Evolutionary conservation across 1,284 basidiomycete genomes (phyloP).

Genomic region (Acaromyces ingoldii): DNA sequence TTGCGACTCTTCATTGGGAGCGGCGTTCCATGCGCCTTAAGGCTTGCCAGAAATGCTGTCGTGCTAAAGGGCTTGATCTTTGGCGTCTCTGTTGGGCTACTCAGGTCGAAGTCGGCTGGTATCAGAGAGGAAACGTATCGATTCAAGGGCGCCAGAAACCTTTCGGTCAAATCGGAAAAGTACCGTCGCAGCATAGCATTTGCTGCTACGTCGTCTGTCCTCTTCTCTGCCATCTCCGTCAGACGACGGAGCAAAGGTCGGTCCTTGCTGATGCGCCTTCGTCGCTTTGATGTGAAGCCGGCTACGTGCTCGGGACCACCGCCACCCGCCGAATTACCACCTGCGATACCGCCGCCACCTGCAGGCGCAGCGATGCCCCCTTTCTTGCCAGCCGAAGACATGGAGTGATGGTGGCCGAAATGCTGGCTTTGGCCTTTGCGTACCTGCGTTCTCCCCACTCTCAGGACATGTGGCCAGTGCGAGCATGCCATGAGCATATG

Average conservation of each 20-base stretch:
- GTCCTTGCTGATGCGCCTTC: constrained; percentile 81
- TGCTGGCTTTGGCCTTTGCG: too few relatives aligned
- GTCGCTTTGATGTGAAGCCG: constrained; percentile 64
- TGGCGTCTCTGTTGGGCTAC: constrained; percentile 29
- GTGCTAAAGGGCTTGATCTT: constrained; percentile 66
- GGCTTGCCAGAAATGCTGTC: constrained; percentile 70
- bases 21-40: constrained; percentile 66
- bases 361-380: too few relatives aligned
- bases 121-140: constrained; percentile 75
- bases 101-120: constrained; percentile 25
- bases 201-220: constrained; percentile 47
- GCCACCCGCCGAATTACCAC: constrained; percentile 58
- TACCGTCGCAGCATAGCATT: constrained; percentile 68
- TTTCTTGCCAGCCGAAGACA: background rate
- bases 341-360: constrained; percentile 53
- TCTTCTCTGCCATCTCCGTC: constrained; percentile 47
- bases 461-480: constrained; percentile 82
- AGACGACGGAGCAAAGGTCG: constrained; percentile 64
- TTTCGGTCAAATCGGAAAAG: constrained; percentile 79
- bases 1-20: constrained; percentile 40
- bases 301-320: constrained; percentile 38
- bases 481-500: constrained; percentile 80
- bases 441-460: constrained; percentile 56
- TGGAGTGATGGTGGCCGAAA: too few relatives aligned
- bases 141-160: constrained; percentile 83